These are phyloP conservation scores for Artemisia tridentata DNA, from an alignment of 129 eudicot genomes.

Conservation along the genomic window DNA sequence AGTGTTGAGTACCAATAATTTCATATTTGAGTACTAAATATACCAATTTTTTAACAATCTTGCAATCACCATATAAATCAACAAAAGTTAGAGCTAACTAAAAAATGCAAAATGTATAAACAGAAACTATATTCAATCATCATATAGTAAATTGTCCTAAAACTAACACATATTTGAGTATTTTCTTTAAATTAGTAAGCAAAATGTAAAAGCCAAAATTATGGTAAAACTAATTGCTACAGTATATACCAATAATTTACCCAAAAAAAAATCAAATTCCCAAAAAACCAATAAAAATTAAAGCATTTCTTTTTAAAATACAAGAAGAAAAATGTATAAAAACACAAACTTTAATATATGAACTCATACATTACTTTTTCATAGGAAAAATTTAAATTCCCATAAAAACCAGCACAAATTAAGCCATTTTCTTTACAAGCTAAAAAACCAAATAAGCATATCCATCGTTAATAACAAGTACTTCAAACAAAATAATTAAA, in stretches of 20 bases:
- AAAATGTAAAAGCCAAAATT: background rate
- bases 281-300: background rate
- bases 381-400: too few species aligned
- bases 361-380: too few species aligned
- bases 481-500: too few species aligned
- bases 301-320: too few species aligned
- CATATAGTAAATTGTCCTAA: too few species aligned
- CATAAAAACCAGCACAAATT: too few species aligned
- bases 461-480: too few species aligned
- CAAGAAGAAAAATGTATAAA: background rate
- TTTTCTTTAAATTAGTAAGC: background rate
- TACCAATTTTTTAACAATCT: background rate
- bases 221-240: too few species aligned
- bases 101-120: background rate
- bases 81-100: background rate
- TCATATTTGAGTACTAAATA: background rate
- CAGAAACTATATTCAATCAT: too few species aligned
- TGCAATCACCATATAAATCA: background rate
- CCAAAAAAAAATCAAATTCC: background rate
- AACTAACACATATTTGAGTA: too few species aligned
- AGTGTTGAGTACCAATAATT: conserved; percentile 3
- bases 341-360: background rate
- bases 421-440: too few species aligned
- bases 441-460: too few species aligned
- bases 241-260: background rate